Evolutionary conservation across 2,329 filamentous ascomycete species (phyloP).

Genomic region (Gyromitra esculenta): DNA sequence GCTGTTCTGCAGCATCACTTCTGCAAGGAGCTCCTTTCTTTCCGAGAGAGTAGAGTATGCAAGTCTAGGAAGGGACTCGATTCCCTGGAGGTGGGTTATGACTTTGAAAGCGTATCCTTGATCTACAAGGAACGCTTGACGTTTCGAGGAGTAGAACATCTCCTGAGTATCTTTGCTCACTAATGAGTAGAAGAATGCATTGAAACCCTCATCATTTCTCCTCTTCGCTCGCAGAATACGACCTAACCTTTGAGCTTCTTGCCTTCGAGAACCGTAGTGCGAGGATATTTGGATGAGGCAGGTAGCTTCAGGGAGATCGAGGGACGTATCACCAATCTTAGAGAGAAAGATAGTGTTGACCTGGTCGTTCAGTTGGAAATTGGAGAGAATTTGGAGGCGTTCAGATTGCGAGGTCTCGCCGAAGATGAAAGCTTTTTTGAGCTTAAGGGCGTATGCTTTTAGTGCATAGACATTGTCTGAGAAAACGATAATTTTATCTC

Average conservation of each 20-base stretch:
- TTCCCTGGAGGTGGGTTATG: slow-evolving; percentile 92
- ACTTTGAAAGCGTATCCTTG: slow-evolving; percentile 99
- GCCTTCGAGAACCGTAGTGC: slow-evolving; percentile 94
- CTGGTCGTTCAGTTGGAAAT: slow-evolving; percentile 90
- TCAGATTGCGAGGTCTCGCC: slow-evolving; percentile 87
- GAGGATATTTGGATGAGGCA: slow-evolving; percentile 97
- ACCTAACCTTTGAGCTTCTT: slow-evolving; percentile 92
- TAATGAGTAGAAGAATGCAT: slow-evolving; percentile 97
- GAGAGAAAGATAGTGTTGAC: slow-evolving; percentile 95
- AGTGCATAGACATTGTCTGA: slow-evolving; percentile 97
- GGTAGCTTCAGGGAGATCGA: slow-evolving; percentile 94
- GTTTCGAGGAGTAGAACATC: slow-evolving; percentile 97
- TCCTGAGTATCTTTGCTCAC: slow-evolving; percentile 97
- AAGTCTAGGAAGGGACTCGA: slow-evolving; percentile 82
- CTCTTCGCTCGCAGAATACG: slow-evolving; percentile 94
- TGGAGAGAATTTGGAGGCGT: slow-evolving; percentile 85
- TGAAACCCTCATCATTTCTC: slow-evolving; percentile 96
- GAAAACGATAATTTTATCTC: slow-evolving; percentile 98
- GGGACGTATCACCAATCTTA: slow-evolving; percentile 97
- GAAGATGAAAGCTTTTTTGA: slow-evolving; percentile 89
- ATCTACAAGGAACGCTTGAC: slow-evolving; percentile 95
- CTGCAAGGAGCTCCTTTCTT: slow-evolving; percentile 84
- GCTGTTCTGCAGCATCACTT: slow-evolving; percentile 89
- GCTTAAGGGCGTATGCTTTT: slow-evolving; percentile 81
- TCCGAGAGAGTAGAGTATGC: slow-evolving; percentile 82